Base-by-base conservation (phyloP, 1,139 yeast species). In the Spathaspora sp. region DNA sequence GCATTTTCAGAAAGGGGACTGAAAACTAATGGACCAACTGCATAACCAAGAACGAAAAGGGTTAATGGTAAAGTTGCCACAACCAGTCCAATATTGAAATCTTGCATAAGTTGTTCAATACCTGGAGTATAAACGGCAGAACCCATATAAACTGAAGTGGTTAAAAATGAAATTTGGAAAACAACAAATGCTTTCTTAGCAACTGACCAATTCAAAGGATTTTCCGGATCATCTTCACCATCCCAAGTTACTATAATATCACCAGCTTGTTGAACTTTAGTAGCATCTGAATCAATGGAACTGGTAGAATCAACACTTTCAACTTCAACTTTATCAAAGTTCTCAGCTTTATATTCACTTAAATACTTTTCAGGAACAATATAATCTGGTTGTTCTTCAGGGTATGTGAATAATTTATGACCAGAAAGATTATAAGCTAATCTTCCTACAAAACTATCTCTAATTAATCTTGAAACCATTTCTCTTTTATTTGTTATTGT, bases 11-110 rank as follows among this genome's bases (percentile, higher is more conserved):
- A 72, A 48, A 81, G 50, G 1, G 87, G 86, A 2, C 82, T 70
- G 45, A 80, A 73, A 1, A 80, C 50, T 68, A 79, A 63, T 11
- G 84, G 84, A 0, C 84, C 84, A 27, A 78, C 41, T 20, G 84
- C 86, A 53, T 79, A 81, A 1, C 84, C 86, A 18, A 80, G 51
- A 11, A 81, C 81, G 52, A 57, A 67, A 43, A 64, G 44, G 6
- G 67, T 48, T 39, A 67, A 63, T 4, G 81, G 80, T 9, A 82
- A 60, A 1, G 73, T 64, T 0, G 82, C 77, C 2, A 67, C 68
- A 10, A 70, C 73, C 44, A 66, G 64, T 11, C 74, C 61, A 2
- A 77, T 67, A 13, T 60, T 52, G 48, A 80, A 78, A 24, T 76
- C 73, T 17, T 62, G 61, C 57, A 69, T 65, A 39, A 83, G 59